These are phyloP conservation scores for Starmerella bombi DNA, from an alignment of 805 yeast genomes.

Conservation along the genomic window DNA sequence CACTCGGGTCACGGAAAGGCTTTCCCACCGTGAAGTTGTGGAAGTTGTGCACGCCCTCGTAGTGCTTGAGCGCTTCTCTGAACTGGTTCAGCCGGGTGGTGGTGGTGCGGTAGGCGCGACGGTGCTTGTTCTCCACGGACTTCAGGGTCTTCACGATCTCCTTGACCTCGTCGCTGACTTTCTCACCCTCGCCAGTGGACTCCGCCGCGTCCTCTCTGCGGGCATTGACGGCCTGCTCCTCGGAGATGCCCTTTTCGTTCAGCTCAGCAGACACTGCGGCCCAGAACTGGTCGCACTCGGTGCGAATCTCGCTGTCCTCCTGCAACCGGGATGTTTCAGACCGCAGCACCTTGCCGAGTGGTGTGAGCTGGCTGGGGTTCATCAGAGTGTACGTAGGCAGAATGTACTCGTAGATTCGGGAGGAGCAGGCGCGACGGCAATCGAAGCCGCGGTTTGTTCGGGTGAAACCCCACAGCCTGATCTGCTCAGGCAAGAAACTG, in stretches of 20 bases:
- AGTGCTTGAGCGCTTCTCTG: constrained; percentile 55
- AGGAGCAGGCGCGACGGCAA: constrained; percentile 87
- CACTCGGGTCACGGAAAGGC: constrained; percentile 67
- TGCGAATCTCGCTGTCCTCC: constrained; percentile 35
- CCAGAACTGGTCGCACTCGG: constrained; percentile 72
- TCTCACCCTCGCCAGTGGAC: constrained; percentile 10
- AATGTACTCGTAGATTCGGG: constrained; percentile 88
- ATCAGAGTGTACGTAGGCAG: constrained; percentile 82
- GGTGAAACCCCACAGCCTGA: constrained; percentile 85
- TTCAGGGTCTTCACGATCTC: constrained; percentile 39
- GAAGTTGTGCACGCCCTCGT: constrained; percentile 83
- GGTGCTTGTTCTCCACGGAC: constrained; percentile 47
- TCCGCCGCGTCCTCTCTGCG: constrained; percentile 9
- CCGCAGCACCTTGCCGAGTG: constrained; percentile 39
- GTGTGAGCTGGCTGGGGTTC: constrained; percentile 74
- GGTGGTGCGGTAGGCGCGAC: constrained; percentile 58
- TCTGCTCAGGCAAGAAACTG: constrained; percentile 62
- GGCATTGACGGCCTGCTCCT: constrained; percentile 20
- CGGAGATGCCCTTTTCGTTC: constrained; percentile 30
- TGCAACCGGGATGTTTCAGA: constrained; percentile 33
- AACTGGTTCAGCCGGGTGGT: constrained; percentile 47
- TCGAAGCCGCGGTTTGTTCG: constrained; percentile 85
- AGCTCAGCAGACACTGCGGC: constrained; percentile 32
- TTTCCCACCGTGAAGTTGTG: constrained; percentile 82
- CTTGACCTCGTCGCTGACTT: constrained; percentile 30